Base-by-base conservation (phyloP, 768 basidiomycete species). In the Lentinus tigrinus region DNA sequence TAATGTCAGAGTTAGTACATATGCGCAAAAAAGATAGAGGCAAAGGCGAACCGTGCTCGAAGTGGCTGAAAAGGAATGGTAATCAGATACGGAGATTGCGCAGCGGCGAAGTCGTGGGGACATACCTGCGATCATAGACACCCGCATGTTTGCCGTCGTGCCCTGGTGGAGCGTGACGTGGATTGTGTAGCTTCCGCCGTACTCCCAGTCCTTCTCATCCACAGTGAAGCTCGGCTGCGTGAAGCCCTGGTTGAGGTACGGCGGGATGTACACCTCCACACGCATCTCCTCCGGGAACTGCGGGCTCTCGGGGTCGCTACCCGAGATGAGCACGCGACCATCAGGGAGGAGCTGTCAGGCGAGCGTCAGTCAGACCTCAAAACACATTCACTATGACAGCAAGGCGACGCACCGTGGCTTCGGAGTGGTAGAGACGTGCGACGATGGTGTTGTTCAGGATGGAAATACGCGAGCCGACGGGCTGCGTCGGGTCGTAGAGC, bases 251-350 rank as follows among this genome's bases (percentile, higher is more conserved):
- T 74, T 84, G 58, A 93, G 80, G 72, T 96, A 98, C 16, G 90
- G 91, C 6, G 96, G 96, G 65, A 90, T 81, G 74, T 96, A 97
- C 26, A 88, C 85, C 69, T 89, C 80, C 62, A 81, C 81, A 13
- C 93, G 81, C 72, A 91, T 87, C 68, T 95, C 91, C 62, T 94
- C 85, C 0, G 86, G 84, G 65, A 84, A 88, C 36, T 75, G 77
- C 54, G 61, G 52, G 16, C 84, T 85, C 67, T 88, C 74, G 7
- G 87, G 88, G 63, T 89, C 90, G 10, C 88, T 90, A 0, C 90
- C 91, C 9, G 90, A 88, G 38, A 93, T 77, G 46, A 92, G 73
- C 28, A 92, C 81, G 5, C 88, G 84, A 4, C 85, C 91, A 61
- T 91, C 90, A 0, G 85, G 85, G 21, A 92, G 80, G 11, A 92